Conservation (phyloP, 805 yeast species). For the Candida silvatica region DNA sequence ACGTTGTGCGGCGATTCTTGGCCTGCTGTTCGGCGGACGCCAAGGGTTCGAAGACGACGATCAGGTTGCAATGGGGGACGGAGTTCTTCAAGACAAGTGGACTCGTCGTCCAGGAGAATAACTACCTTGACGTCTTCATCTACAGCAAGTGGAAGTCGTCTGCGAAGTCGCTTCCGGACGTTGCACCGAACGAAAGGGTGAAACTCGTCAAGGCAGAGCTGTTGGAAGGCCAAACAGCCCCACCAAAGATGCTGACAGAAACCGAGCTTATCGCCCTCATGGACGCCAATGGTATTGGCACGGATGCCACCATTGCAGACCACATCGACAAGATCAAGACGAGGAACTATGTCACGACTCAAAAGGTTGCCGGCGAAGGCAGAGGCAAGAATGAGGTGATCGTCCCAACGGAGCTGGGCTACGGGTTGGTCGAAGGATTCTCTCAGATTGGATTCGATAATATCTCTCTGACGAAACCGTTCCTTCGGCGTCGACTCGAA, state of each 20-base stretch:
- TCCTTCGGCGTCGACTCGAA: conserved; percentile 72
- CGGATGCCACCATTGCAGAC: conserved; percentile 98
- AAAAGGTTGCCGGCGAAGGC: conserved; percentile 27
- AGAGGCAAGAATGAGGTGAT: conserved; percentile 34
- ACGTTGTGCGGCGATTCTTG: conserved; percentile 73
- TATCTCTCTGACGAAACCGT: conserved; percentile 78
- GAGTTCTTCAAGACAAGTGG: conserved; percentile 75
- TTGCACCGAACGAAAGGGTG: conserved; percentile 48
- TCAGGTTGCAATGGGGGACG: conserved; percentile 65
- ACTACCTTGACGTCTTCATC: conserved; percentile 72
- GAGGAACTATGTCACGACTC: conserved; percentile 57
- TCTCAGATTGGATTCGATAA: conserved; percentile 67
- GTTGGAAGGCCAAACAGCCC: conserved; percentile 65
- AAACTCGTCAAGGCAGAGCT: conserved; percentile 49
- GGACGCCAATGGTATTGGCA: conserved; percentile 97
- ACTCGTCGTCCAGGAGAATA: conserved; percentile 58
- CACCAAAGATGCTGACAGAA: conserved; percentile 85
- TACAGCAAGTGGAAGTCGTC: conserved; percentile 74
- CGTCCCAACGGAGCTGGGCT: conserved; percentile 77
- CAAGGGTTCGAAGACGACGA: conserved; percentile 57
- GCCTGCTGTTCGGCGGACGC: conserved; percentile 95
- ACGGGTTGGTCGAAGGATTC: conserved; percentile 83
- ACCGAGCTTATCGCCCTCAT: conserved; percentile 84
- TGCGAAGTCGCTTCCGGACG: conserved; percentile 50
- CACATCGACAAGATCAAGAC: conserved; percentile 76